These are phyloP conservation scores for Solanum sparsipilum DNA, from an alignment of 257 asterid species.

Conservation along the genomic window DNA sequence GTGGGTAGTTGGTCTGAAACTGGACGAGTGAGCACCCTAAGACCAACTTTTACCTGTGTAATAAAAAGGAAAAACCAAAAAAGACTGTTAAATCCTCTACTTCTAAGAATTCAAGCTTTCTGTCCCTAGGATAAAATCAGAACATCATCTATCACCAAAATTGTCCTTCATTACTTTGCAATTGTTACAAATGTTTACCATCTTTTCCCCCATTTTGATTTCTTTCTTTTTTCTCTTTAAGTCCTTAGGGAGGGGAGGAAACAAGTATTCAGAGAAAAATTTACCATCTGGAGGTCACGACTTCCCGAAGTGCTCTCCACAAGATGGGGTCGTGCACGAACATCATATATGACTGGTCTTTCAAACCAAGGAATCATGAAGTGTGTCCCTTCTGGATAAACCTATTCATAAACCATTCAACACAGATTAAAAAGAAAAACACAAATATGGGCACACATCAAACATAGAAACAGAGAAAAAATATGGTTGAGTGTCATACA, in stretches of 20 bases:
- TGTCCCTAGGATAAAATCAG: not conserved
- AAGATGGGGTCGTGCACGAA: conserved; percentile 50
- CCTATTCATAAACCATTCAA: conserved; percentile 24
- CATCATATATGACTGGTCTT: conserved; percentile 82
- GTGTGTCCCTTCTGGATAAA: conserved; percentile 93
- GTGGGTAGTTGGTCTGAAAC: conserved; percentile 74
- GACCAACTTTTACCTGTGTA: conserved; percentile 79
- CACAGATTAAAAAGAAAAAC: not conserved
- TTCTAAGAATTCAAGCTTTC: not conserved
- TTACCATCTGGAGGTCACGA: conserved; percentile 95
- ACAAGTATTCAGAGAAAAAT: not conserved
- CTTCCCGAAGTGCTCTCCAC: conserved; percentile 94
- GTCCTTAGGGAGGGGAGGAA: not conserved
- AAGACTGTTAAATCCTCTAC: not conserved
- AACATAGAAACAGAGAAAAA: not conserved
- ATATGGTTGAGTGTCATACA: not conserved
- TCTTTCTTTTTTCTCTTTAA: not conserved
- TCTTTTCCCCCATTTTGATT: not conserved
- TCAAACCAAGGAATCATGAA: conserved; percentile 92
- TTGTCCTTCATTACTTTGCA: not conserved
- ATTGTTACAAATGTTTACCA: not conserved
- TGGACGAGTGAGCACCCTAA: conserved; percentile 86
- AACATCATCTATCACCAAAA: not conserved
- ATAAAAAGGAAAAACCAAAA: not conserved
- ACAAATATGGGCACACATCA: not conserved